Percentiles rank a stretch among this genome's conserved stretches.
These are phyloP conservation scores for Byssochlamys sp. DNA, from an alignment of 2,329 filamentous ascomycete genomes.

Conservation along the genomic window DNA sequence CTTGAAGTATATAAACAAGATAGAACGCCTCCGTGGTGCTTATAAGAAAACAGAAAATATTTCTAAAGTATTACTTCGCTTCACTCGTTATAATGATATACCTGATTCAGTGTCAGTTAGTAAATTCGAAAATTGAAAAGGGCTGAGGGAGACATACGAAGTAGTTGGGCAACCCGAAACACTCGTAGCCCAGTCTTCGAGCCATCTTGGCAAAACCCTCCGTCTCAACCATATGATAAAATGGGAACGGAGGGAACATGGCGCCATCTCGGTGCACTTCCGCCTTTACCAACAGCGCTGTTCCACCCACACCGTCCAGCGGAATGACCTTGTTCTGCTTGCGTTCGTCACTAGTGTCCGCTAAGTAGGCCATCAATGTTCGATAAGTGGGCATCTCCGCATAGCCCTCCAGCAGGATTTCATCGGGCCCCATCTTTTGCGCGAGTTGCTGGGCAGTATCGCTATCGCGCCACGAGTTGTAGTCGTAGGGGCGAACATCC, in stretches of 20 bases:
- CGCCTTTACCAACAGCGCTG: constrained; percentile 84
- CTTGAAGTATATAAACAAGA: background rate
- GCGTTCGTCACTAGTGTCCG: constrained; percentile 44
- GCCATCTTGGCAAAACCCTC: constrained; percentile 99
- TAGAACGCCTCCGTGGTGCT: background rate
- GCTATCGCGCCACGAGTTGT: constrained; percentile 95
- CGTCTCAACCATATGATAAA: constrained; percentile 94
- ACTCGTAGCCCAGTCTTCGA: constrained; percentile 71
- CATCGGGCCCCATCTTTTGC: constrained; percentile 73
- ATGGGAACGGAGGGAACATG: constrained; percentile 95
- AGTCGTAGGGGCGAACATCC: constrained; percentile 82
- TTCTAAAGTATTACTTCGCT: background rate
- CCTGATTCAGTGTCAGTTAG: constrained; percentile 39
- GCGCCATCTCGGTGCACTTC: constrained; percentile 94
- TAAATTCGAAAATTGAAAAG: background rate
- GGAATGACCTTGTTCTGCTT: constrained; percentile 61
- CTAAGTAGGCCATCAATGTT: constrained; percentile 79
- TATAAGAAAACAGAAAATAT: background rate
- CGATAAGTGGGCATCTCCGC: constrained; percentile 86
- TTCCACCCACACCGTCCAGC: constrained; percentile 88
- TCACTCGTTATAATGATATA: constrained; percentile 85
- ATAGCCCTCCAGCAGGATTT: constrained; percentile 89
- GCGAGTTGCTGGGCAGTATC: constrained; percentile 66
- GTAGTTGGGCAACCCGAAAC: constrained; percentile 89
- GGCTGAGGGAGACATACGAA: constrained; percentile 53